phyloP scores from a whole-genome alignment of 2,329 filamentous ascomycete species.

The Cladosporium sp. region DNA sequence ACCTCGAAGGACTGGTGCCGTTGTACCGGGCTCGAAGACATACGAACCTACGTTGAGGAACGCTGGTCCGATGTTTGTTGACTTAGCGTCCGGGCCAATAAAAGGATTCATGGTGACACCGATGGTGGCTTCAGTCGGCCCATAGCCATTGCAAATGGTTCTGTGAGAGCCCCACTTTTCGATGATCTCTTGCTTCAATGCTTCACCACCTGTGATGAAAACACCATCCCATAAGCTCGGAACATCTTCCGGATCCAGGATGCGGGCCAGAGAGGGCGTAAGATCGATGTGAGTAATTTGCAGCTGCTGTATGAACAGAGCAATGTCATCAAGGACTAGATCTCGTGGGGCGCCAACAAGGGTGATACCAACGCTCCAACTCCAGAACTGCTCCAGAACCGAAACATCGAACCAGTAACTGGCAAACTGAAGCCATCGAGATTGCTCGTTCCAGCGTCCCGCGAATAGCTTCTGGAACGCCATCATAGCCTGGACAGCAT shows the following conservation, averaged over 20 bases:
- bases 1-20: slow-evolving; percentile 68
- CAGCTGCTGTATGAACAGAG: slow-evolving; percentile 65
- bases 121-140: slow-evolving; percentile 89
- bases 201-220: slow-evolving; percentile 90
- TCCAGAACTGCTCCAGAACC: slow-evolving; percentile 92
- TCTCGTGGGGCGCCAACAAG: slow-evolving; percentile 79
- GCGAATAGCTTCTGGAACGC: slow-evolving; percentile 76
- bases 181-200: slow-evolving; percentile 82
- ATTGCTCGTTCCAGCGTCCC: slow-evolving; percentile 67
- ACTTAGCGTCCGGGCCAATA: slow-evolving; percentile 70
- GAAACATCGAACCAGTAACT: slow-evolving; percentile 94
- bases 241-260: slow-evolving; percentile 74
- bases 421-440: slow-evolving; percentile 87
- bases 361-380: slow-evolving; percentile 84
- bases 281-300: slow-evolving; percentile 86
- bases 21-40: slow-evolving; percentile 67
- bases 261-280: slow-evolving; percentile 77
- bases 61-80: slow-evolving; percentile 81
- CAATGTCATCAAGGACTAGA: slow-evolving; percentile 77
- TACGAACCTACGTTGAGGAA: slow-evolving; percentile 86
- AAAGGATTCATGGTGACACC: slow-evolving; percentile 86
- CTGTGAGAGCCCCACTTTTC: slow-evolving; percentile 75
- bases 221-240: slow-evolving; percentile 76
- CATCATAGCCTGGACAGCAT: slow-evolving; percentile 83
- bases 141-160: slow-evolving; percentile 87